Evolutionary conservation across 805 yeast genomes (phyloP).

Genomic region (Pichia deserticola): DNA sequence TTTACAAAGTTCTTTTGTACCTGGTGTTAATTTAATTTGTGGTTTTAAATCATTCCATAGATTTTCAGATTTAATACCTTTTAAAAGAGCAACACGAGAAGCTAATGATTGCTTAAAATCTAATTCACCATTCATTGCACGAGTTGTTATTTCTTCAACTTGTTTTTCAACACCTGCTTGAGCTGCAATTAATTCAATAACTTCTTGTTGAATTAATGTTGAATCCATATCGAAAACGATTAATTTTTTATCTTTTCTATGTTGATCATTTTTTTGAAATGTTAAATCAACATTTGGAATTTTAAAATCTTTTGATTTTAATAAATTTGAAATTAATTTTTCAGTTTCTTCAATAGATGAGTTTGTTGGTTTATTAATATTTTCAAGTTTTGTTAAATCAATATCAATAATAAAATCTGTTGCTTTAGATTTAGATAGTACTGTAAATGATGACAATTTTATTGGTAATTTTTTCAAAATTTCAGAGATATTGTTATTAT

Average conservation of each 20-base stretch:
- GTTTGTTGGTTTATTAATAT: background rate
- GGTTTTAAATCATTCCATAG: constrained; percentile 75
- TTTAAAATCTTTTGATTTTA: constrained; percentile 15
- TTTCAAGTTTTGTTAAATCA: constrained; percentile 13
- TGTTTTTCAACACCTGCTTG: constrained; percentile 84
- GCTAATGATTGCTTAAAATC: constrained; percentile 79
- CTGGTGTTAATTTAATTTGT: constrained; percentile 72
- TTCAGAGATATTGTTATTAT: constrained; percentile 17
- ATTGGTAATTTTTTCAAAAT: constrained; percentile 27
- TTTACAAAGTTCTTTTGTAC: constrained; percentile 65
- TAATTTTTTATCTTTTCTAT: constrained; percentile 41
- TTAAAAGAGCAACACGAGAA: constrained; percentile 68
- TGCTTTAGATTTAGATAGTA: constrained; percentile 31
- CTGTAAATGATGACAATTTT: constrained; percentile 20
- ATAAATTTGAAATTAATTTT: constrained; percentile 7
- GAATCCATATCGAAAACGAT: constrained; percentile 98
- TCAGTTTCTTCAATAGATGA: constrained; percentile 15
- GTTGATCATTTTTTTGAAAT: constrained; percentile 29
- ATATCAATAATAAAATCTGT: constrained; percentile 30
- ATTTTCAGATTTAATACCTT: constrained; percentile 65
- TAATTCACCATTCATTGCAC: constrained; percentile 95
- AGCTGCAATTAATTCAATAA: constrained; percentile 90
- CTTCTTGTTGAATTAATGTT: constrained; percentile 91
- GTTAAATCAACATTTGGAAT: constrained; percentile 33
- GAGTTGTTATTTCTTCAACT: constrained; percentile 82